These are phyloP conservation scores for Fusarium albosuccineum DNA, from an alignment of 2,329 filamentous ascomycete genomes.

Conservation along the genomic window DNA sequence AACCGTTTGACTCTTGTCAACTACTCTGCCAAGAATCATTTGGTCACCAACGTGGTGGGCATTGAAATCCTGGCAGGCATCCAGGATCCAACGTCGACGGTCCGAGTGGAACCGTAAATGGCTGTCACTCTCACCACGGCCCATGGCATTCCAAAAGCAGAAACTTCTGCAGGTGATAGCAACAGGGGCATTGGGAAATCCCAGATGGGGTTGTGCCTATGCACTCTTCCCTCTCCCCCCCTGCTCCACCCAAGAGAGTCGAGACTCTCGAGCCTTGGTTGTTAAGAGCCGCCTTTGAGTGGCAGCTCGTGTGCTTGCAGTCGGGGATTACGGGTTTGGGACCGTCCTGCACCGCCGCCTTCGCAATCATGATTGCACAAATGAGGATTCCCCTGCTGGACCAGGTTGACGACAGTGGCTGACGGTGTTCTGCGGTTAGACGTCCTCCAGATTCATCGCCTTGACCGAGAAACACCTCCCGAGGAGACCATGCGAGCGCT, in stretches of 20 bases:
- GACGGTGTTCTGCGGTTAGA: conserved; percentile 53
- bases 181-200: conserved; percentile 16
- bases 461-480: conserved; percentile 61
- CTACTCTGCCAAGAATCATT: conserved; percentile 20
- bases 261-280: conserved; percentile 16
- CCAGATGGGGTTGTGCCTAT: conserved; percentile 26
- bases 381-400: conserved; percentile 10
- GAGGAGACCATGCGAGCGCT: conserved; percentile 70
- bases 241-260: conserved; percentile 18
- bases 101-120: conserved; percentile 28
- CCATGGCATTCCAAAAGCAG: conserved; percentile 47
- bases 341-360: conserved; percentile 9
- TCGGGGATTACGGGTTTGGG: conserved; percentile 40
- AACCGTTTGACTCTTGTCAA: conserved; percentile 1
- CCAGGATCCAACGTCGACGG: conserved; percentile 27
- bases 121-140: conserved; percentile 28
- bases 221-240: conserved; percentile 12
- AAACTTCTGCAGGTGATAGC: conserved; percentile 40
- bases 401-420: conserved; percentile 54
- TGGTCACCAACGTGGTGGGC: conserved; percentile 34
- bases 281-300: conserved; percentile 11
- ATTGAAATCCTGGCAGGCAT: conserved; percentile 36
- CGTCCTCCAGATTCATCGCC: conserved; percentile 71
- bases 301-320: conserved; percentile 19
- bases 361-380: conserved; percentile 16